Evolutionary conservation across 2,329 filamentous ascomycete species (phyloP).

Genomic region (Chalara sp.): DNA sequence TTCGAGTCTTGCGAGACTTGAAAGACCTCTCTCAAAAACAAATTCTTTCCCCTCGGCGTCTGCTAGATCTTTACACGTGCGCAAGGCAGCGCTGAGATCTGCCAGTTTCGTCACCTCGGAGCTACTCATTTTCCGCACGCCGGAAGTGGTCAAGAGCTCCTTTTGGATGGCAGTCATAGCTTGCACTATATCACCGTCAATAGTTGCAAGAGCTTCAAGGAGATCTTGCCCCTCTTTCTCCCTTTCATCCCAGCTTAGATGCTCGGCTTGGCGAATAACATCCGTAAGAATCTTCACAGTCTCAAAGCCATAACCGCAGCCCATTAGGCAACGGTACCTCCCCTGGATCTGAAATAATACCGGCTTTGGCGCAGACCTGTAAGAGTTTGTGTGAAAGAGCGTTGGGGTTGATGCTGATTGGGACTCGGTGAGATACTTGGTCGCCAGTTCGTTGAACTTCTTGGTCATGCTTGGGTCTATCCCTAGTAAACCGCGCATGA

Average conservation of each 20-base stretch:
- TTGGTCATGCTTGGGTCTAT: slow-evolving; percentile 26
- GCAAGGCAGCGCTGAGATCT: slow-evolving; percentile 5
- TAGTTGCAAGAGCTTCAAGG: slow-evolving; percentile 19
- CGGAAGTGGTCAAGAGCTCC: slow-evolving; percentile 9
- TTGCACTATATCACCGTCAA: slow-evolving; percentile 28
- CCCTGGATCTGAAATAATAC: too few species aligned
- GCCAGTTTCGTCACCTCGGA: slow-evolving; percentile 6
- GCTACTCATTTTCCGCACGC: slow-evolving; percentile 7
- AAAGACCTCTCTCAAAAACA: slow-evolving; percentile 13
- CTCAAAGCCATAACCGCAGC: slow-evolving; percentile 26
- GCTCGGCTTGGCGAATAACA: slow-evolving; percentile 11
- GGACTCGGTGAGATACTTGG: slow-evolving; percentile 16
- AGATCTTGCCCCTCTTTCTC: slow-evolving; percentile 5
- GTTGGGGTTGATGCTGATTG: too few species aligned
- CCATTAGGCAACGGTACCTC: slow-evolving; percentile 8
- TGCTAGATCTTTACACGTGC: slow-evolving; percentile 1
- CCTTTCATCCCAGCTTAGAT: neutral
- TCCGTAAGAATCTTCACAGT: slow-evolving; percentile 15
- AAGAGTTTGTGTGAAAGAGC: too few species aligned
- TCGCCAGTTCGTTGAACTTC: slow-evolving; percentile 28
- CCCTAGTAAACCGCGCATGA: slow-evolving; percentile 29
- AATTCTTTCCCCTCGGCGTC: slow-evolving; percentile 1
- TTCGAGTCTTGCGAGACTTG: neutral
- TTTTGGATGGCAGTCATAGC: slow-evolving; percentile 19
- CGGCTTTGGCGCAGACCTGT: too few species aligned